These are phyloP conservation scores for Tremellales sp. DNA, from an alignment of 1,284 basidiomycete genomes.

Conservation along the genomic window DNA sequence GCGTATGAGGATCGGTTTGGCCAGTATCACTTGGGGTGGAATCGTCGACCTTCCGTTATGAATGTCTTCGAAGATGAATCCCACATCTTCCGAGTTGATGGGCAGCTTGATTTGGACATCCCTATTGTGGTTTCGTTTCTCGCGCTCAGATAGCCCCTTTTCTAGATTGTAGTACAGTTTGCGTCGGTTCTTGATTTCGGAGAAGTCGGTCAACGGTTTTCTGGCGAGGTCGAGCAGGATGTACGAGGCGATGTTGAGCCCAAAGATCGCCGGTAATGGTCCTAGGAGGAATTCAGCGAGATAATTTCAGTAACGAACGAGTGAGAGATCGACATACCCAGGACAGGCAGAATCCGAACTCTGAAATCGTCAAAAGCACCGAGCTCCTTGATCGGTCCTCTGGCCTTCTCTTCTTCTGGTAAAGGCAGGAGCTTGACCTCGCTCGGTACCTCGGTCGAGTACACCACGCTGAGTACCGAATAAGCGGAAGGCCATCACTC, in stretches of 20 bases:
- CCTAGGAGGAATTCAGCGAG: conserved; percentile 49
- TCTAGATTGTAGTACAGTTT: conserved; percentile 81
- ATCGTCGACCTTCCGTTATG: conserved; percentile 72
- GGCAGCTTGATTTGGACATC: conserved; percentile 52
- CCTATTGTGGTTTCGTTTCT: conserved; percentile 19
- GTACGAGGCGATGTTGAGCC: conserved; percentile 80
- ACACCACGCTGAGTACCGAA: conserved; percentile 63
- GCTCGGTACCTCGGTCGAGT: conserved; percentile 85
- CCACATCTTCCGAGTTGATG: conserved; percentile 74
- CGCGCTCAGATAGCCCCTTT: conserved; percentile 64
- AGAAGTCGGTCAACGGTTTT: conserved; percentile 73
- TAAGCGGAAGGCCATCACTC: neutral
- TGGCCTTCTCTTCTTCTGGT: conserved; percentile 85
- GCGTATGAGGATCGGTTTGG: conserved; percentile 53
- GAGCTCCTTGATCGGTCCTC: conserved; percentile 85
- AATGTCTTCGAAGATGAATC: conserved; percentile 80
- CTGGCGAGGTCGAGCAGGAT: conserved; percentile 77
- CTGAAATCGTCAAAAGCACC: conserved; percentile 91
- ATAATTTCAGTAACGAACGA: neutral
- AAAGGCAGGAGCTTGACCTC: conserved; percentile 86
- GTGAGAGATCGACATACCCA: conserved; percentile 20
- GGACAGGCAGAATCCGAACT: conserved; percentile 52
- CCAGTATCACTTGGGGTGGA: conserved; percentile 68
- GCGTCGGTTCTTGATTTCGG: conserved; percentile 75
- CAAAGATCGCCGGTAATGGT: conserved; percentile 81